A percentile compares a stretch with the other conserved stretches of the same genome.
phyloP scores from a whole-genome alignment of 1,139 yeast species.

The Pneumocystis oryctolagi region DNA sequence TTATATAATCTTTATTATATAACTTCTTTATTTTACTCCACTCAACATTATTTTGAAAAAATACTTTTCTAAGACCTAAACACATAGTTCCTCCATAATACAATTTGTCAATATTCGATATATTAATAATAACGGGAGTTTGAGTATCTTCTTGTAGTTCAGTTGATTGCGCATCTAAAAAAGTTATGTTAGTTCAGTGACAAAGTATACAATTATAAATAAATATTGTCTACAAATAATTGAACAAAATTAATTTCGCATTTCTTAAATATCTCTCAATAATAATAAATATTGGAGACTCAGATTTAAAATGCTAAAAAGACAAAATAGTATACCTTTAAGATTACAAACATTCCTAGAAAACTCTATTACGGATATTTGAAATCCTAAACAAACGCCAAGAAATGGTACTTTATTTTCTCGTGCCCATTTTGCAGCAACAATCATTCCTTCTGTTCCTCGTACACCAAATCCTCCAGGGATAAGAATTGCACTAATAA shows the following conservation, averaged over 20 bases:
- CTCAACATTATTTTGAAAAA: conserved; percentile 55
- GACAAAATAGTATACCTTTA: conserved; percentile 18
- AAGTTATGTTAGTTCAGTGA: conserved; percentile 6
- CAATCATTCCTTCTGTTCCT: conserved; percentile 96
- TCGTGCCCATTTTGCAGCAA: conserved; percentile 96
- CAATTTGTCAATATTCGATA: conserved; percentile 96
- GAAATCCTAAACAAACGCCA: conserved; percentile 96
- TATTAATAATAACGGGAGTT: conserved; percentile 79
- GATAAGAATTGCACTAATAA: conserved; percentile 58
- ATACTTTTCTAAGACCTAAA: conserved; percentile 82
- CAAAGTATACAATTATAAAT: not conserved
- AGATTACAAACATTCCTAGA: conserved; percentile 67
- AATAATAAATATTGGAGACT: conserved; percentile 1
- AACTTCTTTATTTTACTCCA: conserved; percentile 63
- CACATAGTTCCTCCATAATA: conserved; percentile 99
- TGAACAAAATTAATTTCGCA: not conserved
- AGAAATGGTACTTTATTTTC: conserved; percentile 84
- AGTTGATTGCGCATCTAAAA: conserved; percentile 52
- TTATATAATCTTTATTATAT: conserved; percentile 61
- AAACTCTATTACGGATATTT: conserved; percentile 89
- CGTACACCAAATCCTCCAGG: conserved; percentile 98
- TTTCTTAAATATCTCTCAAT: not conserved
- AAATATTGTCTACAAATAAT: not conserved
- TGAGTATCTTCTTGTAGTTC: conserved; percentile 58
- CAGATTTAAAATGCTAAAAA: not conserved